These are phyloP conservation scores for Viridothelium virens DNA, from an alignment of 495 filamentous ascomycete genomes.

Conservation along the genomic window DNA sequence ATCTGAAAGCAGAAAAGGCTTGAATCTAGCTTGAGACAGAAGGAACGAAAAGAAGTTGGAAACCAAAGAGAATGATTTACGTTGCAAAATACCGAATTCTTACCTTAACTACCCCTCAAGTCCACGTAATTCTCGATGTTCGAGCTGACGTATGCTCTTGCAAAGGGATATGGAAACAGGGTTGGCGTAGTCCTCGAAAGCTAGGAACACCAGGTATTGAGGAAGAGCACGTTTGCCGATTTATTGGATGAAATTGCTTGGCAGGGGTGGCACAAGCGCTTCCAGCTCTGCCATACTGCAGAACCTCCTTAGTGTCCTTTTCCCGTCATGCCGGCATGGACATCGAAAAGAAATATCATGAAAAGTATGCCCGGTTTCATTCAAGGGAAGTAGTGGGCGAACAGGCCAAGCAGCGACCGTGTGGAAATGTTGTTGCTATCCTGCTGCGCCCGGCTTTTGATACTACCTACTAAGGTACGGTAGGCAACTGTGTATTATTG, in stretches of 20 bases:
- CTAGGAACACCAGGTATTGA: not conserved
- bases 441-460: no score
- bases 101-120: not conserved
- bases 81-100: not conserved
- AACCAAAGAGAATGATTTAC: not conserved
- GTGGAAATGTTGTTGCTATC: no score
- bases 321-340: not conserved
- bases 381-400: no score
- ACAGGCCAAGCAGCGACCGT: no score
- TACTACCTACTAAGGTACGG: no score
- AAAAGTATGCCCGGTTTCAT: no score
- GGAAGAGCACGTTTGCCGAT: constrained; percentile 2
- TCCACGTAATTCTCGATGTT: not conserved
- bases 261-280: not conserved
- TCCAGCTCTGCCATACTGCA: not conserved
- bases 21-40: not conserved
- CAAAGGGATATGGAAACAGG: not conserved
- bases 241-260: not conserved
- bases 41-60: not conserved
- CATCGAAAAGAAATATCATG: not conserved
- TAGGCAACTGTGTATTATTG: no score
- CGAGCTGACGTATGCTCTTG: constrained; percentile 6
- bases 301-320: not conserved
- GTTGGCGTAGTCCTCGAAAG: not conserved
- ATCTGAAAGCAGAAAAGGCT: not conserved